These are phyloP conservation scores for Cynara cardunculus DNA, from an alignment of 129 eudicot species.

Conservation along the genomic window DNA sequence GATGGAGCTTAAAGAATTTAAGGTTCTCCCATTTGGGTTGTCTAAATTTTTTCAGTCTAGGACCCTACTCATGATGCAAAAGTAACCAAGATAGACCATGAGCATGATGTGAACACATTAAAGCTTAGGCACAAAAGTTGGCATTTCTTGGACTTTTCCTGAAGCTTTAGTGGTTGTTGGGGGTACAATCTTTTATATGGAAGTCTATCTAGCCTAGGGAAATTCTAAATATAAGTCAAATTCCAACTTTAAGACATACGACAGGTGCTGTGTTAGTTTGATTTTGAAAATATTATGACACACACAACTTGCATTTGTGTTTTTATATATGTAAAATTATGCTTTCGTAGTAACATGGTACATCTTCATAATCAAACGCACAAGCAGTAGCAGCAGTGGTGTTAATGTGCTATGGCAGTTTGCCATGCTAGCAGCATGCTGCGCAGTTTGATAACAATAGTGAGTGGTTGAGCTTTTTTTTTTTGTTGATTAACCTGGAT, in stretches of 20 bases:
- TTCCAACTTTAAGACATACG: neutral
- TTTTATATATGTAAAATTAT: neutral
- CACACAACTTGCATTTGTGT: neutral
- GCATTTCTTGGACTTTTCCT: neutral
- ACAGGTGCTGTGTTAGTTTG: neutral
- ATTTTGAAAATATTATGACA: neutral
- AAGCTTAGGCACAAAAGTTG: neutral
- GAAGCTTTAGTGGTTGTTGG: neutral
- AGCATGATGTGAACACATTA: neutral
- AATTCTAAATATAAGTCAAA: neutral
- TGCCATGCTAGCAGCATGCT: neutral
- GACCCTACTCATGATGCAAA: conserved; percentile 6
- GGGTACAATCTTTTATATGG: neutral
- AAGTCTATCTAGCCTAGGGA: neutral
- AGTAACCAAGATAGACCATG: neutral
- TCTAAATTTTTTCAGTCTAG: neutral
- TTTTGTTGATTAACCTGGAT: too few relatives aligned
- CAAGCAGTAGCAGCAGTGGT: neutral
- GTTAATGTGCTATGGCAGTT: neutral
- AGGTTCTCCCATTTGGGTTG: neutral
- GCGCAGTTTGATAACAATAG: neutral
- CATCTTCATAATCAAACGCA: neutral
- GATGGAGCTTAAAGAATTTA: neutral
- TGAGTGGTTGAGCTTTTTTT: neutral
- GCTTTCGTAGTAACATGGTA: neutral